Evolutionary conservation across 2,329 filamentous ascomycete genomes (phyloP).

Genomic region (Fusarium lateritium): DNA sequence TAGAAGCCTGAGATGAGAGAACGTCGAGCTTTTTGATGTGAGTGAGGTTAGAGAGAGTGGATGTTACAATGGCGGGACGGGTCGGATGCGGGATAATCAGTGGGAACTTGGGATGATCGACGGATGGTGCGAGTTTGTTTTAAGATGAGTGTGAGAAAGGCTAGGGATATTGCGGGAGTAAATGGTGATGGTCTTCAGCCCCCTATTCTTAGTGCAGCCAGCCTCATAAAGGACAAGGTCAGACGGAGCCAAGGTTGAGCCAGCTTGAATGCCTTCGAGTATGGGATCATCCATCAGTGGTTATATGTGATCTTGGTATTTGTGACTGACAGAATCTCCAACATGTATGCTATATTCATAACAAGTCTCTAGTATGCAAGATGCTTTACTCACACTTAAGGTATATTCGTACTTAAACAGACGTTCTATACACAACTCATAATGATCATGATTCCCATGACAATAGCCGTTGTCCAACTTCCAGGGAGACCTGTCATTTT

Average conservation of each 20-base stretch:
- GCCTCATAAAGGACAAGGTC: neutral
- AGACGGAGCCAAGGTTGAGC: neutral
- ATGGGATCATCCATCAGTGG: neutral
- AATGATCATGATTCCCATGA: slow-evolving; percentile 12
- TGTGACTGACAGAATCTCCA: neutral
- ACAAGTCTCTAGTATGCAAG: neutral
- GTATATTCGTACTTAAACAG: neutral
- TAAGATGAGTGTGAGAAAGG: neutral
- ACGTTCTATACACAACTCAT: slow-evolving; percentile 2
- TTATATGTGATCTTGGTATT: neutral
- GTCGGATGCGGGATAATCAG: slow-evolving; percentile 15
- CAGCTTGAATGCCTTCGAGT: neutral
- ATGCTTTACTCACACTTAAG: neutral
- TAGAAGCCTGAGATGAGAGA: neutral
- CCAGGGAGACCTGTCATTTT: slow-evolving; percentile 1
- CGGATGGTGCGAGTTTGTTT: slow-evolving; percentile 15
- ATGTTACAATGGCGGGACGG: slow-evolving; percentile 12
- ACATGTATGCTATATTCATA: neutral
- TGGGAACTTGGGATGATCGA: slow-evolving; percentile 16
- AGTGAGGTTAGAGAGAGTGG: slow-evolving; percentile 6
- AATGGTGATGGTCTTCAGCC: slow-evolving; percentile 4
- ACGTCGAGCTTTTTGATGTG: slow-evolving; percentile 6
- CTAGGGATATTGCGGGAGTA: slow-evolving; percentile 15
- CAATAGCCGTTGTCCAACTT: slow-evolving; percentile 1
- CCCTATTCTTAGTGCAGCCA: neutral